Evolutionary conservation across 768 basidiomycete species (phyloP).

Genomic region (Panaeolus papilionaceus): DNA sequence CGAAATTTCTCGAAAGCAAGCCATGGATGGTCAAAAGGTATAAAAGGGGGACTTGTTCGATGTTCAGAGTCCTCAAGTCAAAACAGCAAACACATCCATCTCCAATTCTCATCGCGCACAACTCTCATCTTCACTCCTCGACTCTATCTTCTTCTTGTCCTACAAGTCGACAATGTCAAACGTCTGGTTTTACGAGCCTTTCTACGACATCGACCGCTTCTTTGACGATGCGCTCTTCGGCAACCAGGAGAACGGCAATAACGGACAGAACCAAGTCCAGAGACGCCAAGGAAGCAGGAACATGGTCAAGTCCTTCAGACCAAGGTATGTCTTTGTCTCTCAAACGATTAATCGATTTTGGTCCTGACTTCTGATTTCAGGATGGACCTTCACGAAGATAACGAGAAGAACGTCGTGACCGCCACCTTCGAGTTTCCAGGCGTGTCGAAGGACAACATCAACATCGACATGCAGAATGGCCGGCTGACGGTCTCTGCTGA

Average conservation of each 20-base stretch:
- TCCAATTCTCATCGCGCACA: not conserved
- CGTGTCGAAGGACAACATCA: constrained; percentile 56
- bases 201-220: constrained; percentile 43
- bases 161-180: constrained; percentile 16
- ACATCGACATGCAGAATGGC: constrained; percentile 58
- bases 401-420: constrained; percentile 54
- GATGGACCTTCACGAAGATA: constrained; percentile 64
- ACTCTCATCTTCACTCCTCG: not conserved
- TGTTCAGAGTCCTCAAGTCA: not conserved
- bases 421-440: constrained; percentile 69
- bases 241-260: not conserved
- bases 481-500: constrained; percentile 61
- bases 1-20: not conserved
- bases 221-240: constrained; percentile 35
- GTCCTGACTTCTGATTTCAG: constrained; percentile 34
- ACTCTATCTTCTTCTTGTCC: not conserved
- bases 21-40: not conserved
- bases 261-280: constrained; percentile 20
- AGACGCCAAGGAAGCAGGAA: constrained; percentile 21
- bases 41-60: not conserved
- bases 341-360: not conserved
- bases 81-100: not conserved
- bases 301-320: constrained; percentile 32
- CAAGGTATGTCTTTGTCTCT: constrained; percentile 33
- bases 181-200: constrained; percentile 19